Conservation (phyloP, 192 early-diverging fungal genomes). For the Podila verticillata region DNA sequence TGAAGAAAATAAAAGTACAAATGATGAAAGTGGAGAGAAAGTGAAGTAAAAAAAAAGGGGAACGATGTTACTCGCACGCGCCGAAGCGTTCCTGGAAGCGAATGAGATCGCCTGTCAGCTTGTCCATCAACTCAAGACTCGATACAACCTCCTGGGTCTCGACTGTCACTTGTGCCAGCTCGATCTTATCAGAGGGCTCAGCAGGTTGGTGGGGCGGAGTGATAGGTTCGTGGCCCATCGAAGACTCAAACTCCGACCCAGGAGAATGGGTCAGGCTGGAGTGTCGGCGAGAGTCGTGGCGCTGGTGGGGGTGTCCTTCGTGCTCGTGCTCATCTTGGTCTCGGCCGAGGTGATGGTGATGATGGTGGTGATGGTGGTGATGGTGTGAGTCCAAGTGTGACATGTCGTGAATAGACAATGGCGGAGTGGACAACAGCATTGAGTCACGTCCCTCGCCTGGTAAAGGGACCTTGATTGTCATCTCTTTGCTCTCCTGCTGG, state of each 20-base stretch:
- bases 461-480: slow-evolving; percentile 39
- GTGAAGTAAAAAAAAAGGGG: background rate
- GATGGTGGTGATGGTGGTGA: slow-evolving; percentile 10
- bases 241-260: slow-evolving; percentile 7
- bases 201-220: slow-evolving; percentile 44
- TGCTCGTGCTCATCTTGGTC: background rate
- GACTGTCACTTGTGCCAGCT: background rate
- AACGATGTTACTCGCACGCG: slow-evolving; percentile 1
- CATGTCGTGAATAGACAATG: slow-evolving; percentile 33
- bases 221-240: slow-evolving; percentile 28
- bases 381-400: slow-evolving; percentile 13
- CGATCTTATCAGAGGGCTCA: background rate
- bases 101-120: slow-evolving; percentile 58
- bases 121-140: slow-evolving; percentile 63
- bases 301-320: background rate
- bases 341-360: slow-evolving; percentile 4
- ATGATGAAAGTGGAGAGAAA: background rate
- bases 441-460: background rate
- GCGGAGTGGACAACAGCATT: slow-evolving; percentile 36
- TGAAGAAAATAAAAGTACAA: background rate
- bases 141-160: background rate
- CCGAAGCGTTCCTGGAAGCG: slow-evolving; percentile 63
- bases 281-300: background rate
- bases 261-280: background rate
- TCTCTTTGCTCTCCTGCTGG: slow-evolving; percentile 2